phyloP scores from a whole-genome alignment of 345 rosid genomes.

The Salix udensis region DNA sequence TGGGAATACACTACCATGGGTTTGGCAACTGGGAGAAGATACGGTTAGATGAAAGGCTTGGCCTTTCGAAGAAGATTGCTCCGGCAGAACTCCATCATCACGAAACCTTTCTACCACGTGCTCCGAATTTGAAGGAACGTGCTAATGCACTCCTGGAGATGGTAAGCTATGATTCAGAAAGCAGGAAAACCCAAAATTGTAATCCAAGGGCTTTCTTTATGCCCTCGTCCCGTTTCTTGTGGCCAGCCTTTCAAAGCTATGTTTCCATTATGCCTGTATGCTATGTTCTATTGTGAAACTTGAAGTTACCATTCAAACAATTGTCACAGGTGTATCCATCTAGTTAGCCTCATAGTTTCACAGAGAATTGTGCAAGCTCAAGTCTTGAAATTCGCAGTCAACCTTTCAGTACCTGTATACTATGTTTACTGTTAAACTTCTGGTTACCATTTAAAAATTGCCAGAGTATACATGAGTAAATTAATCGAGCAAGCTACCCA shows the following conservation, averaged over 20 bases:
- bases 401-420: neutral
- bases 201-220: neutral
- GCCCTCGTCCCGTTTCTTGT: neutral
- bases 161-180: constrained; percentile 39
- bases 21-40: constrained; percentile 99
- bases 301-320: neutral
- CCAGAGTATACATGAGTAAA: too few relatives aligned
- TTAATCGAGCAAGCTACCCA: neutral
- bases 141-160: constrained; percentile 96
- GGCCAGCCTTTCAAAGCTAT: neutral
- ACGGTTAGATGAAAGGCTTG: constrained; percentile 85
- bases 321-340: neutral
- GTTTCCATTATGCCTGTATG: neutral
- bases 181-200: neutral
- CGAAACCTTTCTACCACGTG: constrained; percentile 97
- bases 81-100: constrained; percentile 98
- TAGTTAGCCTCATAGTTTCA: neutral
- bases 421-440: neutral
- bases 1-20: constrained; percentile 88
- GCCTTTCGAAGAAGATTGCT: constrained; percentile 94
- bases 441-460: neutral
- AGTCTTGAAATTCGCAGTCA: neutral
- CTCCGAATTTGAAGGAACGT: constrained; percentile 95
- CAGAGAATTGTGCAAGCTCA: neutral
- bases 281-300: neutral